A percentile compares a stretch with the other conserved stretches of the same genome.
phyloP scores from a whole-genome alignment of 2,329 filamentous ascomycete genomes.

The Fusarium equiseti region DNA sequence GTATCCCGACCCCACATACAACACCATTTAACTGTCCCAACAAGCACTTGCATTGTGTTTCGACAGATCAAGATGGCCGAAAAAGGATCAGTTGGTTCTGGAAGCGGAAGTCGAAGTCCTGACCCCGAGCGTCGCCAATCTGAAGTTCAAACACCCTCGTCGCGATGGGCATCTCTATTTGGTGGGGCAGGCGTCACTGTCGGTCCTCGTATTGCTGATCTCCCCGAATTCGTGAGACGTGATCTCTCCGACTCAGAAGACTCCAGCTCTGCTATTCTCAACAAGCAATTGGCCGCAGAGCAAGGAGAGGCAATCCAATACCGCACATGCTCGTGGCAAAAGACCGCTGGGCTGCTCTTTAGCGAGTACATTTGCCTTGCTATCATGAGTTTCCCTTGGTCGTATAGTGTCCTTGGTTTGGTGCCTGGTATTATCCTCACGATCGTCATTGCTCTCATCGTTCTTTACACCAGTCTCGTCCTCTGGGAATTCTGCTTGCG shows the following conservation, averaged over 20 bases:
- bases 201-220: constrained; percentile 65
- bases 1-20: not conserved
- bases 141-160: constrained; percentile 38
- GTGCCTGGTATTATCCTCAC: constrained; percentile 88
- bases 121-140: constrained; percentile 44
- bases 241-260: constrained; percentile 58
- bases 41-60: not conserved
- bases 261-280: constrained; percentile 63
- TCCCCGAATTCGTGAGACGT: constrained; percentile 53
- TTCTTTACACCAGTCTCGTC: constrained; percentile 78
- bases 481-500: constrained; percentile 89
- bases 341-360: constrained; percentile 91
- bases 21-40: not conserved
- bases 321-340: constrained; percentile 92
- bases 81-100: constrained; percentile 40
- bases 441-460: constrained; percentile 78
- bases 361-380: constrained; percentile 93
- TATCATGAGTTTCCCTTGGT: constrained; percentile 97
- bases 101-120: constrained; percentile 28
- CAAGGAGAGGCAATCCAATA: constrained; percentile 87
- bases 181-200: constrained; percentile 57
- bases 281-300: constrained; percentile 80
- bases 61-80: constrained; percentile 44
- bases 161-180: constrained; percentile 53
- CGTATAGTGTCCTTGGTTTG: constrained; percentile 87